phyloP scores from a whole-genome alignment of 495 filamentous ascomycete genomes.

The Podospora pseudopauciseta region DNA sequence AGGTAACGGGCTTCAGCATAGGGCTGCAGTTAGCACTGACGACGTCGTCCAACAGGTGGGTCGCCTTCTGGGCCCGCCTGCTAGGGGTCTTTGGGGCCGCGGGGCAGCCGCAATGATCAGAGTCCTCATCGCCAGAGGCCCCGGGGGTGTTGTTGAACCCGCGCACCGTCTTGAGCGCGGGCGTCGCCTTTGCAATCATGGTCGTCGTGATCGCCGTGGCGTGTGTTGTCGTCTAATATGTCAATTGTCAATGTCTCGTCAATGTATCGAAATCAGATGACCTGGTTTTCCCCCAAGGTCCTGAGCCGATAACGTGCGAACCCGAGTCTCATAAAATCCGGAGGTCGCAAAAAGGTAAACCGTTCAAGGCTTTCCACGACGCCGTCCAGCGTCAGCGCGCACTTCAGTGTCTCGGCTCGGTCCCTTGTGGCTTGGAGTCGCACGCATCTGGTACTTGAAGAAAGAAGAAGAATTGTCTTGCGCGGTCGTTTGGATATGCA shows the following conservation, averaged over 20 bases:
- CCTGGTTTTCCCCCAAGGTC: neutral
- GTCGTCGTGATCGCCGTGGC: neutral
- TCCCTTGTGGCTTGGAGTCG: constrained; percentile 38
- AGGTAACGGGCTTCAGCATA: constrained; percentile 53
- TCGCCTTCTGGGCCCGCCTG: constrained; percentile 25
- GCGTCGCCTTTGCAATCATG: constrained; percentile 48
- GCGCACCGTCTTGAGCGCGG: constrained; percentile 68
- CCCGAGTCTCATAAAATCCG: constrained; percentile 4
- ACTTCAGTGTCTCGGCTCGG: constrained; percentile 38
- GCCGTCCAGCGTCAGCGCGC: constrained; percentile 49
- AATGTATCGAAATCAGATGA: neutral
- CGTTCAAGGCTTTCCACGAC: constrained; percentile 47
- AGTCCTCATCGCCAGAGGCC: constrained; percentile 82
- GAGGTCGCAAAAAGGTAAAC: constrained; percentile 9
- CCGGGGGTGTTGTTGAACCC: constrained; percentile 72
- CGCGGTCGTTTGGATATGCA: constrained; percentile 44
- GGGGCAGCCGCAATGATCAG: constrained; percentile 54
- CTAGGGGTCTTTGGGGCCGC: constrained; percentile 30
- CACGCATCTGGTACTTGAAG: constrained; percentile 49
- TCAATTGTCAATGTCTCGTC: neutral
- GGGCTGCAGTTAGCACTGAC: constrained; percentile 60
- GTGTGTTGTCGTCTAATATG: neutral
- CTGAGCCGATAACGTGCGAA: constrained; percentile 7
- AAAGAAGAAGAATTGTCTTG: constrained; percentile 42
- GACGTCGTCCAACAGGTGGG: constrained; percentile 47